Conservation (phyloP, 2,329 filamentous ascomycete species). For the Cercospora zeina region DNA sequence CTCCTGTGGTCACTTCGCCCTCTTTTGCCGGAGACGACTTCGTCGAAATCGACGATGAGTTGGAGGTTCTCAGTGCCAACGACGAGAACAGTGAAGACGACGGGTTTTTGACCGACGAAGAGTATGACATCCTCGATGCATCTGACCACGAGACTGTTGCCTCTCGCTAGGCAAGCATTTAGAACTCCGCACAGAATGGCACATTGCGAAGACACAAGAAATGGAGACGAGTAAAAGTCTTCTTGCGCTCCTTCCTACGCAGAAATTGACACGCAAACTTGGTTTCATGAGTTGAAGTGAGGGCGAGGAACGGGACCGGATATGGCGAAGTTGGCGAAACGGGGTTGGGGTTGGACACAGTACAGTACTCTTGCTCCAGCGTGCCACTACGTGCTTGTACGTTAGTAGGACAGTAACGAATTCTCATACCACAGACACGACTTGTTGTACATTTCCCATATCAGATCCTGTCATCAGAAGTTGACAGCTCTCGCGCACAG, state of each 20-base stretch:
- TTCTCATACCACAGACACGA: not conserved
- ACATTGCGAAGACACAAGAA: not conserved
- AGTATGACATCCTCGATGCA: slow-evolving; percentile 95
- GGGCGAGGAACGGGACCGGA: not conserved
- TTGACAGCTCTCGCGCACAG: no score
- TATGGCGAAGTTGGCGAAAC: slow-evolving; percentile 1
- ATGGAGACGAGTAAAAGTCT: slow-evolving; percentile 2
- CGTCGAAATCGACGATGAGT: slow-evolving; percentile 57
- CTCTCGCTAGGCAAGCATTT: slow-evolving; percentile 18
- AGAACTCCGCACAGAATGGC: slow-evolving; percentile 11
- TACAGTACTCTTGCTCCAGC: slow-evolving; percentile 9
- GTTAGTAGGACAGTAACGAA: slow-evolving; percentile 8
- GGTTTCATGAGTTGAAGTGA: not conserved
- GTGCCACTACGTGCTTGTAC: slow-evolving; percentile 6
- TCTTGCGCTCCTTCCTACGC: not conserved
- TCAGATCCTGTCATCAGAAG: not conserved
- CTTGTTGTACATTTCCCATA: not conserved
- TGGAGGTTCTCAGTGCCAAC: slow-evolving; percentile 48
- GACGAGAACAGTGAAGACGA: slow-evolving; percentile 65
- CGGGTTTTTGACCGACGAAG: slow-evolving; percentile 92
- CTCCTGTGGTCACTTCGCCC: slow-evolving; percentile 31
- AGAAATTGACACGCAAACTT: slow-evolving; percentile 3
- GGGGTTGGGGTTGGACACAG: slow-evolving; percentile 7
- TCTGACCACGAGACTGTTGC: slow-evolving; percentile 73
- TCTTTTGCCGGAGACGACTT: slow-evolving; percentile 42